Base-by-base conservation (phyloP, 1,139 yeast genomes). In the Meyerozyma carpophila region DNA sequence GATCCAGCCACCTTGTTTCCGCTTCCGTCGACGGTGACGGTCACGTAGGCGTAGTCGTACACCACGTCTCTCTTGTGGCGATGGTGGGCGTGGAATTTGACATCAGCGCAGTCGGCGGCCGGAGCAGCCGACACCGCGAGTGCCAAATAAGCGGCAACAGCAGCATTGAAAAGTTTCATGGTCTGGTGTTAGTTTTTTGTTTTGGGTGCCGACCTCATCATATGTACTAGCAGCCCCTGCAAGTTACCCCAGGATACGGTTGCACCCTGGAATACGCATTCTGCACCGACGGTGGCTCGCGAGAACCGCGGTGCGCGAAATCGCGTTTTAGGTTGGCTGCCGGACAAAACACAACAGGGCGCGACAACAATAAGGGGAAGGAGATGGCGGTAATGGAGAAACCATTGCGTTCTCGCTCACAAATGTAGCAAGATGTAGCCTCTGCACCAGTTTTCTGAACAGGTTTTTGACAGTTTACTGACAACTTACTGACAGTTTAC, bases 11-110 rank as follows among this genome's bases (percentile, higher is more conserved):
- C 60, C 44, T 81, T 68, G 51, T 73, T 60, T 50, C 95, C 95
- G 41, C 75, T 59, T 50, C 75, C 79, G 63, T 87, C 83, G 47
- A 89, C 95, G 46, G 84, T 75, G 49, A 83, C 81, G 37, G 91
- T 83, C 56, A 82, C 83, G 64, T 86, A 87, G 50, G 86, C 91
- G 63, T 84, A 82, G 64, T 87, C 89, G 55, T 86, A 81, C 48
- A 87, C 95, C 53, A 84, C 79, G 42, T 87, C 88, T 70, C 90
- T 81, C 70, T 81, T 82, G 65, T 82, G 84, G 55, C 75, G 79
- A 64, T 83, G 86, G 68, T 85, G 94, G 54, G 65, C 70, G 62
- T 75, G 80, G 64, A 64, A 57, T 44, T 56, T 48, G 57, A 71
- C 59, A 43, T 72, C 56, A 18, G 71, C 60, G 48, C 79, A 74